Evolutionary conservation across 2,329 filamentous ascomycete genomes (phyloP).

Genomic region (Hypocrella siamensis): DNA sequence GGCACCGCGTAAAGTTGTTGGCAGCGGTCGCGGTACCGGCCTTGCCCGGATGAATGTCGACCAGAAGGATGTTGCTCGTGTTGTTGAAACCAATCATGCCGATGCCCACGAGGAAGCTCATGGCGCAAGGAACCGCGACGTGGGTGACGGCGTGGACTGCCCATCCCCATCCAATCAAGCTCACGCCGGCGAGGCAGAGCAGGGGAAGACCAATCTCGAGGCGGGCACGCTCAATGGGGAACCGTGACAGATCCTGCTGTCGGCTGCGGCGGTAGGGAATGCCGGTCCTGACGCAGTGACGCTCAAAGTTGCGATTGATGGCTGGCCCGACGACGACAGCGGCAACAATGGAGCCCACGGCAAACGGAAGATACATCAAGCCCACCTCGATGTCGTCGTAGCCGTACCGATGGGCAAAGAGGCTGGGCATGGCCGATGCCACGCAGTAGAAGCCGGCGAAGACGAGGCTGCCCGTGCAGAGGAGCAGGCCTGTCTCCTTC

Average conservation of each 20-base stretch:
- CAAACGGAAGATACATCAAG: constrained; percentile 35
- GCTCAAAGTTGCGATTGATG: constrained; percentile 53
- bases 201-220: constrained; percentile 34
- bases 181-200: constrained; percentile 29
- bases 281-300: constrained; percentile 37
- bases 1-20: constrained; percentile 39
- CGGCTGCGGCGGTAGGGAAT: constrained; percentile 36
- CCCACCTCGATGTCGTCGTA: constrained; percentile 40
- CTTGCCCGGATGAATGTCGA: constrained; percentile 37
- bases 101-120: constrained; percentile 30
- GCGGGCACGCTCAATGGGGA: constrained; percentile 35
- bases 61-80: constrained; percentile 32
- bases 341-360: constrained; percentile 30
- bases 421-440: constrained; percentile 25
- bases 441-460: constrained; percentile 36
- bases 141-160: constrained; percentile 23
- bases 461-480: constrained; percentile 26
- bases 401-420: constrained; percentile 37
- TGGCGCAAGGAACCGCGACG: constrained; percentile 28
- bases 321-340: constrained; percentile 32
- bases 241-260: constrained; percentile 29
- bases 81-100: constrained; percentile 40
- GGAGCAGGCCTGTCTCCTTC: constrained; percentile 26
- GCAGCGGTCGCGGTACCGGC: constrained; percentile 39
- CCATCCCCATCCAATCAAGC: constrained; percentile 37